A percentile compares a stretch with the other conserved stretches of the same genome.
phyloP scores from a whole-genome alignment of 2,329 filamentous ascomycete genomes.

The Diaporthe sp. region DNA sequence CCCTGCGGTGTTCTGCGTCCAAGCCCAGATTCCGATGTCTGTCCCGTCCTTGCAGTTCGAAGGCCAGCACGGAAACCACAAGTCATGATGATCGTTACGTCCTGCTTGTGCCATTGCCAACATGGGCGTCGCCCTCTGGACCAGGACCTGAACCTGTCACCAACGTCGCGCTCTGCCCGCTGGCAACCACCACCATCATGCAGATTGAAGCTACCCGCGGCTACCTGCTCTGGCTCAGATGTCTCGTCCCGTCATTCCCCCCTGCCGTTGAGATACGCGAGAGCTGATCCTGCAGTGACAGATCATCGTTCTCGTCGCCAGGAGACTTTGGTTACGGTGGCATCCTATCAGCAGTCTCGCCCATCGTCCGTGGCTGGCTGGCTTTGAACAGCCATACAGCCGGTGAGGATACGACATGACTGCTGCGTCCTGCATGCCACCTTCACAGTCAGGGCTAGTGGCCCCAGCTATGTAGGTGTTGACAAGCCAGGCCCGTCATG shows the following conservation, averaged over 20 bases:
- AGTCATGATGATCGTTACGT: neutral
- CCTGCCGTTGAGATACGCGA: slow-evolving; percentile 39
- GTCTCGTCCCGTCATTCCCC: slow-evolving; percentile 26
- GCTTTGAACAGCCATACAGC: slow-evolving; percentile 24
- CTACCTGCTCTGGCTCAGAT: slow-evolving; percentile 25
- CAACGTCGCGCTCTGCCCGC: neutral
- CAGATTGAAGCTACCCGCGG: slow-evolving; percentile 9
- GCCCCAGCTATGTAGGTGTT: slow-evolving; percentile 15
- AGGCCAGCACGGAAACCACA: neutral
- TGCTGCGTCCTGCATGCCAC: slow-evolving; percentile 22
- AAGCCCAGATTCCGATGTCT: neutral
- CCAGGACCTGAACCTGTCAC: neutral
- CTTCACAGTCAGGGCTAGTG: slow-evolving; percentile 10
- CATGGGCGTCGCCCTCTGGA: neutral
- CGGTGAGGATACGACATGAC: slow-evolving; percentile 20
- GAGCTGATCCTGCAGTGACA: slow-evolving; percentile 38
- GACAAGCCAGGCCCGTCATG: neutral
- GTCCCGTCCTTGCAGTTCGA: neutral
- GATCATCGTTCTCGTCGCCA: slow-evolving; percentile 35
- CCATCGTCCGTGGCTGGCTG: slow-evolving; percentile 13
- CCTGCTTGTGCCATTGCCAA: neutral
- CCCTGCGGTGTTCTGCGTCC: neutral
- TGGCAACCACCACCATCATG: slow-evolving; percentile 2
- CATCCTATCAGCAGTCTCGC: slow-evolving; percentile 12
- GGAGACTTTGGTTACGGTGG: neutral